These are phyloP conservation scores for Termitomyces heimii DNA, from an alignment of 768 basidiomycete species.

Conservation along the genomic window DNA sequence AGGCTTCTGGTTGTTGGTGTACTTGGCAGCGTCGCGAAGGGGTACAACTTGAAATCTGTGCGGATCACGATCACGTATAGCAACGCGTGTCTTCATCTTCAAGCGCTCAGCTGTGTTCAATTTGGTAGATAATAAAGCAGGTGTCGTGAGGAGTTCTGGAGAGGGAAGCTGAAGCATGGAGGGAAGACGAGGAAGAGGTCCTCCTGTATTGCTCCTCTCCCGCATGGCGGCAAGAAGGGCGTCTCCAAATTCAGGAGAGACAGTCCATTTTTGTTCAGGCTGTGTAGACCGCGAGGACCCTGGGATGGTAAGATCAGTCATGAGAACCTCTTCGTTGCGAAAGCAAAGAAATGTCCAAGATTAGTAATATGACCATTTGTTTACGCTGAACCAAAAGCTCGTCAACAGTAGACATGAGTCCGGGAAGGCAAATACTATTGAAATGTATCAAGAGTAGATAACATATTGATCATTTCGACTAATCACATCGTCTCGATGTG, in stretches of 20 bases:
- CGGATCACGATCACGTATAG: slow-evolving; percentile 36
- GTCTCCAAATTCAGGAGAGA: slow-evolving; percentile 14
- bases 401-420: no score
- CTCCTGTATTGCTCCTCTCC: slow-evolving; percentile 9
- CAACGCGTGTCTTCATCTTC: slow-evolving; percentile 40
- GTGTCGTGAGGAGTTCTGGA: slow-evolving; percentile 8
- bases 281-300: not conserved
- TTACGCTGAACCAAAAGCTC: no score
- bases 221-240: slow-evolving; percentile 13
- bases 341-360: not conserved
- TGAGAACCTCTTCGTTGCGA: no score
- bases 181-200: slow-evolving; percentile 14
- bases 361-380: not conserved
- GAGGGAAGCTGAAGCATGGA: slow-evolving; percentile 12
- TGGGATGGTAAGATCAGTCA: not conserved
- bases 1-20: not conserved
- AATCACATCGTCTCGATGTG: not conserved
- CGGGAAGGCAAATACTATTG: no score
- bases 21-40: slow-evolving; percentile 24
- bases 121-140: slow-evolving; percentile 8
- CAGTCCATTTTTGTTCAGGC: slow-evolving; percentile 11
- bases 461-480: no score
- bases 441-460: no score
- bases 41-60: slow-evolving; percentile 40
- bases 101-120: slow-evolving; percentile 17